Conservation (phyloP, 1,139 yeast species). For the Entelexis paramagnoliae region DNA sequence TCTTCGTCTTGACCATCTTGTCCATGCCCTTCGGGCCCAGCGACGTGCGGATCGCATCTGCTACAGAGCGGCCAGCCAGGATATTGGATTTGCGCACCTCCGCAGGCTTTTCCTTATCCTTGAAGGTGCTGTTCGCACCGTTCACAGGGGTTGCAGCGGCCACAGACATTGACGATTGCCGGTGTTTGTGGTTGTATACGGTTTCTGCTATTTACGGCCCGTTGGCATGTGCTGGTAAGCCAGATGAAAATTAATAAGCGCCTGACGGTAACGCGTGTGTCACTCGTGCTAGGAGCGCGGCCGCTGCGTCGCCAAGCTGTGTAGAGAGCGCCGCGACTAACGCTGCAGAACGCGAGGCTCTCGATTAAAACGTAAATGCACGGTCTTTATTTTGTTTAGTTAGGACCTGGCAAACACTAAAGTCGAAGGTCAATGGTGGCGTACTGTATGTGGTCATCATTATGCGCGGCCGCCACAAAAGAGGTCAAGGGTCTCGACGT, state of each 20-base stretch:
- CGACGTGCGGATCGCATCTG: conserved; percentile 95
- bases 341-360: too few relatives aligned
- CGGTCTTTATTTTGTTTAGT: too few relatives aligned
- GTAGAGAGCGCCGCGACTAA: too few relatives aligned
- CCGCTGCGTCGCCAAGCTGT: too few relatives aligned
- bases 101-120: conserved; percentile 92
- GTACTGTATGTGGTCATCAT: too few relatives aligned
- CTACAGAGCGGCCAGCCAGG: conserved; percentile 92
- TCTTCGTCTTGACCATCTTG: conserved; percentile 85
- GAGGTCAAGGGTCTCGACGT: neutral
- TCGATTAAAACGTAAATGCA: too few relatives aligned
- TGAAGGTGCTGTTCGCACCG: conserved; percentile 72
- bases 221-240: neutral
- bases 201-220: neutral
- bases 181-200: neutral
- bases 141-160: conserved; percentile 12
- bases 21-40: conserved; percentile 99
- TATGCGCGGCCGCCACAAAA: neutral
- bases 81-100: conserved; percentile 92
- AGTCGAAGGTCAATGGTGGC: too few relatives aligned
- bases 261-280: neutral
- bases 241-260: neutral
- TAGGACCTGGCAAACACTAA: too few relatives aligned
- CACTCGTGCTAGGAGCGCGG: too few relatives aligned
- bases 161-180: conserved; percentile 3